Base-by-base conservation (phyloP, 2,329 filamentous ascomycete genomes). In the Cladosporium sp. region DNA sequence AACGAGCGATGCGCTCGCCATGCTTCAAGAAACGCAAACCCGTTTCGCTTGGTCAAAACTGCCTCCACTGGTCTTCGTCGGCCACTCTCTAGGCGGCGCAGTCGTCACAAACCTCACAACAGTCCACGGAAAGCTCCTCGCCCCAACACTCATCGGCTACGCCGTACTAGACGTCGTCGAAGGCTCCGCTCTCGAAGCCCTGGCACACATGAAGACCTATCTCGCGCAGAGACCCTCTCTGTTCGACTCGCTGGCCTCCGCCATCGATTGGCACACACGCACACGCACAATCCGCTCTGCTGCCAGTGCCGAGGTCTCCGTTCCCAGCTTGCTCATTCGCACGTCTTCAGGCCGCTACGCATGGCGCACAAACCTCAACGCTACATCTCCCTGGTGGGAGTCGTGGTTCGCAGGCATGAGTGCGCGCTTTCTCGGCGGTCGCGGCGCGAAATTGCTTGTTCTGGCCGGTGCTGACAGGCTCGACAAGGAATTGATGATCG, bases 141-240 rank as follows among this genome's bases (percentile, higher is more conserved):
- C 88, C 1, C 72, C 75, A 36, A 81, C 85, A 24, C 72, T 97
- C 1, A 78, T 97, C 15, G 94, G 90, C 19, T 96, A 93, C 73
- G 90, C 86, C 3, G 92, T 97, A 7, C 79, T 99, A 15, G 94
- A 99, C 73, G 91, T 99, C 4, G 94, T 99, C 25, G 94, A 99
- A 74, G 83, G 94, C 10, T 96, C 90, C 0, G 94, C 94, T 34
- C 93, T 99, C 73, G 94, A 97, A 71, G 93, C 94, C 2, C 80
- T 99, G 54, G 86, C 91, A 72, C 92, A 89, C 73, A 99, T 99
- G 94, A 88, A 94, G 64, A 88, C 87, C 3, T 97, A 97, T 72
- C 81, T 99, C 19, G 86, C 89, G 1, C 91, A 87, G 4, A 83
- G 94, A 20, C 94, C 94, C 0, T 78, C 79, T 8, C 84, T 86